Percentiles rank a stretch among this genome's conserved stretches.
These are phyloP conservation scores for Solanum okadae DNA, from an alignment of 257 asterid genomes.

Conservation along the genomic window DNA sequence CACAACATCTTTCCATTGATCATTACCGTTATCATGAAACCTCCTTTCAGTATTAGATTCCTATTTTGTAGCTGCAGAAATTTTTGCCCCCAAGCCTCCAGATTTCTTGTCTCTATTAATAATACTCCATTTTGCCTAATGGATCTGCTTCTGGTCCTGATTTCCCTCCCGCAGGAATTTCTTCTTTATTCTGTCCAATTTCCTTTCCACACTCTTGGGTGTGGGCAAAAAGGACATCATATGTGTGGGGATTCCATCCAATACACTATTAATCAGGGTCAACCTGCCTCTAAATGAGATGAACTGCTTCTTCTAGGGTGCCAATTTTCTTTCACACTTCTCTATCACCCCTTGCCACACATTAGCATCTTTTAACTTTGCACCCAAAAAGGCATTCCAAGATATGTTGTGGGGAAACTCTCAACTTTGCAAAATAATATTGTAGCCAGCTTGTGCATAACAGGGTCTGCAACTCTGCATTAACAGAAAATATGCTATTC, in stretches of 20 bases:
- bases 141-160: background rate
- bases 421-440: background rate
- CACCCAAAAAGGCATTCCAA: background rate
- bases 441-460: background rate
- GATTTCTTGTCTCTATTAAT: background rate
- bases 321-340: background rate
- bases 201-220: background rate
- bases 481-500: background rate
- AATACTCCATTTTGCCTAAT: background rate
- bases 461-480: background rate
- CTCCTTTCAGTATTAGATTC: background rate
- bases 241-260: background rate
- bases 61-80: background rate
- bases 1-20: background rate
- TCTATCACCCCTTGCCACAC: background rate
- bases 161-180: background rate
- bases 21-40: background rate
- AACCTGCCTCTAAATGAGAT: background rate
- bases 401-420: background rate
- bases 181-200: background rate
- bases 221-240: background rate
- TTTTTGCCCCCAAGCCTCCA: background rate
- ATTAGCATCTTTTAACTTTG: background rate
- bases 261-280: background rate
- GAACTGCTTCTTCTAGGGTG: background rate